A percentile compares a stretch with the other conserved stretches of the same genome.
phyloP scores from a whole-genome alignment of 2,329 filamentous ascomycete genomes.

The Fusarium sp. region DNA sequence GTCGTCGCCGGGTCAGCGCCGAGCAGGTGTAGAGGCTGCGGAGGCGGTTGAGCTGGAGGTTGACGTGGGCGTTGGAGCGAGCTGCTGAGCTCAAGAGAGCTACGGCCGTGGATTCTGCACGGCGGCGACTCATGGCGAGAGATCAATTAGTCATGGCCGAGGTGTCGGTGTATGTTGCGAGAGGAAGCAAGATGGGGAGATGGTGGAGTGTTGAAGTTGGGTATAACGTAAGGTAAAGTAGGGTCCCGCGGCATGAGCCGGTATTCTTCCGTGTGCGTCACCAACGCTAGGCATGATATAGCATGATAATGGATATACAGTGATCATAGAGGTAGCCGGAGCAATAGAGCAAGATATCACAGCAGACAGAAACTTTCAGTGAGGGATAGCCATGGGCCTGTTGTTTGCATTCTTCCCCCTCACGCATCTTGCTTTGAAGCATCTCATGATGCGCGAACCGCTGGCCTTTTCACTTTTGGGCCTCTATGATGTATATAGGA shows the following conservation, averaged over 20 bases:
- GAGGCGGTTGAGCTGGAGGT: conserved; percentile 31
- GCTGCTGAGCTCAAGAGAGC: conserved; percentile 44
- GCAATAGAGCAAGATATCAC: conserved; percentile 5
- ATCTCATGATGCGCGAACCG: conserved; percentile 35
- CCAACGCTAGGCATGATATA: conserved; percentile 1
- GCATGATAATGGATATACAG: background rate
- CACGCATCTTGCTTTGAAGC: conserved; percentile 32
- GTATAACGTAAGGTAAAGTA: background rate
- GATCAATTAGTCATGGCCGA: conserved; percentile 48
- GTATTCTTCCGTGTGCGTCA: conserved; percentile 37
- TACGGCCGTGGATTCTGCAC: conserved; percentile 44
- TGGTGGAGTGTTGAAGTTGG: conserved; percentile 31
- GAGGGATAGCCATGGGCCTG: conserved; percentile 35
- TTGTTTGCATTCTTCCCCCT: conserved; percentile 41
- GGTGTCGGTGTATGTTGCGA: conserved; percentile 15
- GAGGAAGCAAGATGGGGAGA: conserved; percentile 24
- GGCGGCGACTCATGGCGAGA: conserved; percentile 44
- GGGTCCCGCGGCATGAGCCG: conserved; percentile 30
- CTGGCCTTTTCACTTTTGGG: conserved; percentile 34
- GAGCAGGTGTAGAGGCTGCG: conserved; percentile 28
- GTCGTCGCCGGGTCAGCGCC: conserved; percentile 20
- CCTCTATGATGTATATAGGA: conserved; percentile 44
- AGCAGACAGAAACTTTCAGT: background rate
- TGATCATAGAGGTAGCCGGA: background rate
- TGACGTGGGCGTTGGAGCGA: conserved; percentile 10